A percentile compares a stretch with the other conserved stretches of the same genome.
phyloP scores from a whole-genome alignment of 1,284 basidiomycete genomes.

The Paramarasmius palmivorus region DNA sequence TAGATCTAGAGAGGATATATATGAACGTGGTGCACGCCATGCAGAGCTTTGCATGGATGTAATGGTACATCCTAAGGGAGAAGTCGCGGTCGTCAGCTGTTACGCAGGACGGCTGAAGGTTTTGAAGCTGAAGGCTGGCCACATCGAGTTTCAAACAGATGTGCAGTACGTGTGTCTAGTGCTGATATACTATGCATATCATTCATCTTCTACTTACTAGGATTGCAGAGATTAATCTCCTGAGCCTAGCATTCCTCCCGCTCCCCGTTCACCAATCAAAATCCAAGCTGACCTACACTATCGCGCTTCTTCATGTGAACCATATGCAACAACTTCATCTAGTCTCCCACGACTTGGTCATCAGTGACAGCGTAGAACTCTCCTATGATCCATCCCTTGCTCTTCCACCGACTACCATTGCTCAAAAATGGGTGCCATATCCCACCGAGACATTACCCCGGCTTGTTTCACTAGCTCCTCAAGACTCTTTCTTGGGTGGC shows the following conservation, averaged over 20 bases:
- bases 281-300: constrained; percentile 48
- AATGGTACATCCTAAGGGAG: constrained; percentile 60
- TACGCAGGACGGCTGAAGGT: constrained; percentile 71
- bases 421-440: constrained; percentile 36
- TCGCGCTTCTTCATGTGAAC: constrained; percentile 73
- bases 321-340: constrained; percentile 62
- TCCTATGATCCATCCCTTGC: constrained; percentile 50
- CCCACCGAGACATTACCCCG: constrained; percentile 42
- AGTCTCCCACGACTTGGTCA: constrained; percentile 53
- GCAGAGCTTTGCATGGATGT: constrained; percentile 72
- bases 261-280: constrained; percentile 25
- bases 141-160: constrained; percentile 59
- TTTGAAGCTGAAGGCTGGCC: constrained; percentile 52
- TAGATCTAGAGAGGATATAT: constrained; percentile 46
- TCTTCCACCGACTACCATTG: constrained; percentile 45
- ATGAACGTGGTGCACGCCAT: constrained; percentile 53
- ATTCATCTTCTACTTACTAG: constrained; percentile 36
- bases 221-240: constrained; percentile 73
- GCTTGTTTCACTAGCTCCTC: constrained; percentile 47
- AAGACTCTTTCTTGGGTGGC: constrained; percentile 52
- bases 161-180: constrained; percentile 51
- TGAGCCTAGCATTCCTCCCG: constrained; percentile 70
- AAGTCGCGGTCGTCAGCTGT: constrained; percentile 59
- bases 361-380: constrained; percentile 40
- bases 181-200: background rate